Conservation (phyloP, 495 filamentous ascomycete genomes). For the Neurospora sp. region DNA sequence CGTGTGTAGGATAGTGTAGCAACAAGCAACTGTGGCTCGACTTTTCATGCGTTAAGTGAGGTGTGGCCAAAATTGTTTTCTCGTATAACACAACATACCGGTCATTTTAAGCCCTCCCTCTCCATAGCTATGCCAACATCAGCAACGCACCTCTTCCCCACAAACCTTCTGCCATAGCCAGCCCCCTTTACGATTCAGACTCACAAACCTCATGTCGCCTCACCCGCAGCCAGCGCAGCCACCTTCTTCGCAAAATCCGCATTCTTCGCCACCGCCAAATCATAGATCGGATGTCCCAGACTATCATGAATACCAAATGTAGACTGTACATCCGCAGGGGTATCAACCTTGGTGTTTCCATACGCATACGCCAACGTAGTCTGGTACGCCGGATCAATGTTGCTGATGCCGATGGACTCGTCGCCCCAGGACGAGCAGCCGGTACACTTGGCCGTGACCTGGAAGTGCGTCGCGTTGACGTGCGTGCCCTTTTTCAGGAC, state of each 20-base stretch:
- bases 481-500: constrained; percentile 31
- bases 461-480: constrained; percentile 38
- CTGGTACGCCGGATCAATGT: constrained; percentile 27
- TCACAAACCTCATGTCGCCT: background rate
- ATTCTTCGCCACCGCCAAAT: constrained; percentile 23
- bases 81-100: background rate
- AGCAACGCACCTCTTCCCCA: background rate
- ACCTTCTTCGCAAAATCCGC: constrained; percentile 18
- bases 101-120: too few species aligned
- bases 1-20: background rate
- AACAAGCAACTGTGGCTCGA: background rate
- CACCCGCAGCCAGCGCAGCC: background rate
- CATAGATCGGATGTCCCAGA: constrained; percentile 34
- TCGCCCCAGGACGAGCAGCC: constrained; percentile 36
- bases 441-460: constrained; percentile 33
- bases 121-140: background rate
- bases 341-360: constrained; percentile 24
- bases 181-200: background rate
- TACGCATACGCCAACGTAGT: constrained; percentile 33
- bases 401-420: constrained; percentile 27
- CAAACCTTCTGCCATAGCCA: too few species aligned
- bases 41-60: background rate
- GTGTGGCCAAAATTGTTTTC: background rate
- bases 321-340: constrained; percentile 20
- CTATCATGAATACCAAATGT: constrained; percentile 37